Base-by-base conservation (phyloP, 306 rosid genomes). In the Inga oerstediana region DNA sequence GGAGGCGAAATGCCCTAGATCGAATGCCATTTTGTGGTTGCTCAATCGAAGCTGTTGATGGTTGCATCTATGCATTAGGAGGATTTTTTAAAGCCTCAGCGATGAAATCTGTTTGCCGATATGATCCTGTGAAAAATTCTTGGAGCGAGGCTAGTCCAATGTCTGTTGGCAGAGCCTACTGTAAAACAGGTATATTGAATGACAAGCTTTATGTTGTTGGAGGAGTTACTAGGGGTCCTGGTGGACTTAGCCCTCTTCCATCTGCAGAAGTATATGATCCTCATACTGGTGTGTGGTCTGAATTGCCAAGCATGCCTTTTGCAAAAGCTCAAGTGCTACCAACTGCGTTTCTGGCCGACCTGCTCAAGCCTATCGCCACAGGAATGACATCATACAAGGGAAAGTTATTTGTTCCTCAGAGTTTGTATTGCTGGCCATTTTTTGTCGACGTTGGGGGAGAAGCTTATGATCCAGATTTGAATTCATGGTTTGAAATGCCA, bases 361-460 rank as follows among this genome's bases (percentile, higher is more conserved):
- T 85, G 74, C 86, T 85, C 27, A 85, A 85, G 86, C 88, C 88
- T 74, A 85, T 85, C 17, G 88, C 88, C 69, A 85, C 88, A 1
- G 88, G 88, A 78, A 85, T 81, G 77, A 85, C 88, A 12, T 78
- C 88, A 46, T 82, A 85, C 61, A 74, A 72, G 78, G 88, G 88
- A 78, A 85, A 54, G 78, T 58, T 85, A 78, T 82, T 78, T 56
- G 88, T 85, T 66, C 88, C 88, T 67, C 88, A 85, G 88, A 85
- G 88, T 82, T 78, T 85, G 82, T 85, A 85, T 78, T 85, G 88
- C 82, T 85, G 88, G 88, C 88, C 88, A 3, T 85, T 85, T 78
- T 85, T 85, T 73, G 88, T 85, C 3, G 88, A 85, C 58, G 85
- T 82, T n/a, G 88, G 88, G 11, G 88, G 88, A 24, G 88, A 85